Conservation (phyloP, 805 yeast genomes). For the Ogataea populi-albae region DNA sequence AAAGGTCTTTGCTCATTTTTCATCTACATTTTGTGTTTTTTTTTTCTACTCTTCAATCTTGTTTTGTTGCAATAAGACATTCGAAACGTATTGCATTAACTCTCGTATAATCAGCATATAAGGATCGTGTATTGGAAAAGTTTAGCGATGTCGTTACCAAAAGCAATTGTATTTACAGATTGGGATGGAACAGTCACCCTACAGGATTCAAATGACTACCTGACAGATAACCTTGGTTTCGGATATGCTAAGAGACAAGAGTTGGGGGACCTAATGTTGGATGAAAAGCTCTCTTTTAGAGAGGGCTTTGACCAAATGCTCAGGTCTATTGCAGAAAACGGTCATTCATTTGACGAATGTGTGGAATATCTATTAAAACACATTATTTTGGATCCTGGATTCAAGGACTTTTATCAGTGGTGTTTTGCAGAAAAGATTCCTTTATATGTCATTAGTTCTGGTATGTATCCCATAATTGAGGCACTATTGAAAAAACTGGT, state of each 20-base stretch:
- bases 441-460: slow-evolving; percentile 82
- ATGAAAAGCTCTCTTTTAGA: slow-evolving; percentile 66
- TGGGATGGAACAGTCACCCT: slow-evolving; percentile 98
- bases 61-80: neutral
- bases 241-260: slow-evolving; percentile 66
- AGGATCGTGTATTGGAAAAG: no score
- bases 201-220: slow-evolving; percentile 90
- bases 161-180: slow-evolving; percentile 89
- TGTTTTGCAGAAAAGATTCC: slow-evolving; percentile 71
- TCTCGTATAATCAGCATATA: no score
- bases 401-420: slow-evolving; percentile 78
- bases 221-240: slow-evolving; percentile 87
- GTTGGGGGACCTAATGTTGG: slow-evolving; percentile 69
- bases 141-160: slow-evolving; percentile 14
- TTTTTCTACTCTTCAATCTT: neutral
- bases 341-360: slow-evolving; percentile 63
- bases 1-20: no score
- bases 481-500: slow-evolving; percentile 72
- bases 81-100: no score
- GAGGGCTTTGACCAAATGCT: slow-evolving; percentile 86
- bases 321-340: slow-evolving; percentile 60
- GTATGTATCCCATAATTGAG: slow-evolving; percentile 89
- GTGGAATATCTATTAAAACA: slow-evolving; percentile 63
- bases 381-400: slow-evolving; percentile 86
- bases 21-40: neutral